Conservation (phyloP, 495 filamentous ascomycete species). For the Ramalina peruviana region DNA sequence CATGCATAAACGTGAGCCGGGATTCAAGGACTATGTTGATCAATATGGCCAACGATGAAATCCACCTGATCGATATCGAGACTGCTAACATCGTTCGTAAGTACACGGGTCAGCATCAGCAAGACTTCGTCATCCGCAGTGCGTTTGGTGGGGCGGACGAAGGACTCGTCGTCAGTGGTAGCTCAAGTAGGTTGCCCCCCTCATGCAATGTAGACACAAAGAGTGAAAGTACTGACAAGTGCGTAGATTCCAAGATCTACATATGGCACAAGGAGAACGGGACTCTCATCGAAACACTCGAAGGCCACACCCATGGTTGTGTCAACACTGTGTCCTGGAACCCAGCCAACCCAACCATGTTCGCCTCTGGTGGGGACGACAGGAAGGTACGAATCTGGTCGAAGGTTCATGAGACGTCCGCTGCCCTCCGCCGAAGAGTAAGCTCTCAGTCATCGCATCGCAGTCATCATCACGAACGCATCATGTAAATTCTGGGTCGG, state of each 20-base stretch:
- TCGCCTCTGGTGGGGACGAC: conserved; percentile 88
- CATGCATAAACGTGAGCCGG: conserved; percentile 64
- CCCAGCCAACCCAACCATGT: conserved; percentile 65
- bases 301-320: conserved; percentile 57
- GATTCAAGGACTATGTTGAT: conserved; percentile 73
- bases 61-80: conserved; percentile 63
- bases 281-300: conserved; percentile 55
- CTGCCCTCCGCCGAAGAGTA: conserved; percentile 9
- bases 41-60: conserved; percentile 59
- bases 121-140: conserved; percentile 62
- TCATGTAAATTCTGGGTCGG: no score
- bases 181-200: conserved; percentile 51
- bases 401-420: conserved; percentile 5
- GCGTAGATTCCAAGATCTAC: conserved; percentile 58
- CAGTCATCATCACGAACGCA: not conserved
- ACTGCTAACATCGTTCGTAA: conserved; percentile 55
- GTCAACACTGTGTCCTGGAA: conserved; percentile 94
- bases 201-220: not conserved
- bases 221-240: not conserved
- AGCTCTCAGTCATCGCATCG: conserved; percentile 12
- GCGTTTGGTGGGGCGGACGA: conserved; percentile 80
- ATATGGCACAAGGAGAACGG: conserved; percentile 86
- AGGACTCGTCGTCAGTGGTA: conserved; percentile 80
- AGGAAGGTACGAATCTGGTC: conserved; percentile 55
- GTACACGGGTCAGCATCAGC: conserved; percentile 61